Conservation (phyloP, 352 stramenopile species). For the Phytophthora sp. region DNA sequence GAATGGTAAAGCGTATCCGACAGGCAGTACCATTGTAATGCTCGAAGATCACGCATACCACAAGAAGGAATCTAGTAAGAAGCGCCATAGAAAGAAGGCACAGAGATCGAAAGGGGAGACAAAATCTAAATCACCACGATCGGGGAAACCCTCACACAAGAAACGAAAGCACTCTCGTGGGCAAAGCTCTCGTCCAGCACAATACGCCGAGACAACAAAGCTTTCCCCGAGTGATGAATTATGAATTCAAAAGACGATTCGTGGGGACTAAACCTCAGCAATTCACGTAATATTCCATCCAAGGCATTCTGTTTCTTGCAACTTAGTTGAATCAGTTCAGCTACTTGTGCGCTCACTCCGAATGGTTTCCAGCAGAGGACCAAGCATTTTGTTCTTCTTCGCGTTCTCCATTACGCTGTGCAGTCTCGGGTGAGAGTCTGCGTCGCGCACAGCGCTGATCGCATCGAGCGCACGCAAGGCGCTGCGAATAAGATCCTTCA, state of each 20-base stretch:
- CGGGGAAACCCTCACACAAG: not conserved
- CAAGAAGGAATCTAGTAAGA: slow-evolving; percentile 19
- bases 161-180: not conserved
- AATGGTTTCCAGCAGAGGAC: slow-evolving; percentile 67
- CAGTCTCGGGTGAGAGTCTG: slow-evolving; percentile 79
- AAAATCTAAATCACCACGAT: too few relatives aligned
- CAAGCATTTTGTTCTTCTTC: slow-evolving; percentile 73
- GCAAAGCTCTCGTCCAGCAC: too few relatives aligned
- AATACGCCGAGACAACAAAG: not conserved
- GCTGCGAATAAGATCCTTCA: slow-evolving; percentile 97
- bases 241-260: too few relatives aligned
- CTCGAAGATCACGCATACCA: slow-evolving; percentile 2
- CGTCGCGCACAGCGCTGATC: slow-evolving; percentile 72
- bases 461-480: slow-evolving; percentile 90
- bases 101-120: too few relatives aligned
- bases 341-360: slow-evolving; percentile 55
- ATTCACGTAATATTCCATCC: slow-evolving; percentile 9
- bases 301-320: not conserved
- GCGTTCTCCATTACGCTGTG: slow-evolving; percentile 61
- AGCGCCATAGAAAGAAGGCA: slow-evolving; percentile 4
- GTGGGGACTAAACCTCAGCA: too few relatives aligned
- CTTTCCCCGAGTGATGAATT: slow-evolving; percentile 33
- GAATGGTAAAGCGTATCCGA: slow-evolving; percentile 51
- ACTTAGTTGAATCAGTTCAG: slow-evolving; percentile 18
- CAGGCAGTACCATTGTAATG: not conserved